Percentiles rank a stretch among this genome's conserved stretches.
Evolutionary conservation across 2,329 filamentous ascomycete species (phyloP).

Genomic region (Fusarium lyarnte): DNA sequence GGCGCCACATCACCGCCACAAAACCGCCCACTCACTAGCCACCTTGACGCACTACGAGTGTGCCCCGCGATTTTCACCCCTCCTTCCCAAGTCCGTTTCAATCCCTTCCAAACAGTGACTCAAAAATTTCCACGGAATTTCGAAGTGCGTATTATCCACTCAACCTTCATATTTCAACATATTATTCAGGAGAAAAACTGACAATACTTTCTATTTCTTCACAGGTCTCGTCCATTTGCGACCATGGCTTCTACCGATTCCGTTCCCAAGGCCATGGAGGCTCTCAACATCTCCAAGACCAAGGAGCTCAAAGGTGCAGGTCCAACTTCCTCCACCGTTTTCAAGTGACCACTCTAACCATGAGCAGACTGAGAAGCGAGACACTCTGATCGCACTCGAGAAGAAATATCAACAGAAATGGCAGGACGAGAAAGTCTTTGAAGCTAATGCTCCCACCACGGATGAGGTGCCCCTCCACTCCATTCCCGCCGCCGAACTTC

Average conservation of each 20-base stretch:
- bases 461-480: slow-evolving; percentile 80
- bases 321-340: slow-evolving; percentile 22
- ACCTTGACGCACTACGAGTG: slow-evolving; percentile 27
- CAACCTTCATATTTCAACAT: neutral
- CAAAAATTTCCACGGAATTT: slow-evolving; percentile 45
- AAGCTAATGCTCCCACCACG: slow-evolving; percentile 83
- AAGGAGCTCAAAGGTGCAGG: slow-evolving; percentile 69
- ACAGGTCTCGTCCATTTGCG: slow-evolving; percentile 44
- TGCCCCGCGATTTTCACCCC: slow-evolving; percentile 53
- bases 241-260: slow-evolving; percentile 55
- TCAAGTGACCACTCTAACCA: slow-evolving; percentile 24
- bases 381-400: slow-evolving; percentile 82
- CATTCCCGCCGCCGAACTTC: slow-evolving; percentile 77
- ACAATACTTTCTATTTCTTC: slow-evolving; percentile 1
- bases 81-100: slow-evolving; percentile 41
- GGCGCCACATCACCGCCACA: slow-evolving; percentile 43
- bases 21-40: slow-evolving; percentile 23
- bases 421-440: slow-evolving; percentile 70
- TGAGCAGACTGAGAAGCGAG: slow-evolving; percentile 82
- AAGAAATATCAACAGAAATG: slow-evolving; percentile 88
- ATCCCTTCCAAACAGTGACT: slow-evolving; percentile 43
- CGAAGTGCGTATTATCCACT: slow-evolving; percentile 28
- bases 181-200: neutral
- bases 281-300: slow-evolving; percentile 64
- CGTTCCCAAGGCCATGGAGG: slow-evolving; percentile 60